Percentiles rank a stretch among this genome's conserved stretches.
These are phyloP conservation scores for Candida suzukii DNA, from an alignment of 805 yeast genomes.

Conservation along the genomic window DNA sequence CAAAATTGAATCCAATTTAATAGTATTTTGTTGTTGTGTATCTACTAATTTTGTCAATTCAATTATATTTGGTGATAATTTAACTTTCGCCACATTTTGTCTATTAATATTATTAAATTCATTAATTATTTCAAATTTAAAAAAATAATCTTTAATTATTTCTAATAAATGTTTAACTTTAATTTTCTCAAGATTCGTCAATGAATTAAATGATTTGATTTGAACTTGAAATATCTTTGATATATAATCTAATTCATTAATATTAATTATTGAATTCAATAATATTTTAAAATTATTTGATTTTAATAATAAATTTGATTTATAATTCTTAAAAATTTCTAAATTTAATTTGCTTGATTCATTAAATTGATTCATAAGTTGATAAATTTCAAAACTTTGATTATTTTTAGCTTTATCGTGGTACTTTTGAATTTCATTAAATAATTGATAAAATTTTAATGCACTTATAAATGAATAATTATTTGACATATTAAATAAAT, in stretches of 20 bases:
- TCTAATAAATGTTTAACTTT: constrained; percentile 9
- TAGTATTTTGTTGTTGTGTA: not conserved
- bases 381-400: constrained; percentile 9
- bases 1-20: not conserved
- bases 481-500: not conserved
- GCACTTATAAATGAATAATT: constrained; percentile 34
- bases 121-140: constrained; percentile 10
- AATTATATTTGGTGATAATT: constrained; percentile 10
- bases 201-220: not conserved
- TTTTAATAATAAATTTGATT: constrained; percentile 19
- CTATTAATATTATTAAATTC: not conserved
- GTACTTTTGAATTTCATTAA: constrained; percentile 47
- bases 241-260: constrained; percentile 11
- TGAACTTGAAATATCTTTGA: constrained; percentile 9
- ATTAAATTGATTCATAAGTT: constrained; percentile 30
- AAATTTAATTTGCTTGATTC: constrained; percentile 30
- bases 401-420: constrained; percentile 3
- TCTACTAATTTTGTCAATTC: constrained; percentile 4
- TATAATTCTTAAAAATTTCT: constrained; percentile 26
- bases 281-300: not conserved
- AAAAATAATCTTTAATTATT: constrained; percentile 5
- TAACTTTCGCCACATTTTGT: not conserved
- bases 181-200: not conserved
- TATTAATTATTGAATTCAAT: constrained; percentile 6
- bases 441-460: constrained; percentile 55